A percentile compares a stretch with the other conserved stretches of the same genome.
phyloP scores from a whole-genome alignment of 805 yeast species.

The Candida arabinofermentans region DNA sequence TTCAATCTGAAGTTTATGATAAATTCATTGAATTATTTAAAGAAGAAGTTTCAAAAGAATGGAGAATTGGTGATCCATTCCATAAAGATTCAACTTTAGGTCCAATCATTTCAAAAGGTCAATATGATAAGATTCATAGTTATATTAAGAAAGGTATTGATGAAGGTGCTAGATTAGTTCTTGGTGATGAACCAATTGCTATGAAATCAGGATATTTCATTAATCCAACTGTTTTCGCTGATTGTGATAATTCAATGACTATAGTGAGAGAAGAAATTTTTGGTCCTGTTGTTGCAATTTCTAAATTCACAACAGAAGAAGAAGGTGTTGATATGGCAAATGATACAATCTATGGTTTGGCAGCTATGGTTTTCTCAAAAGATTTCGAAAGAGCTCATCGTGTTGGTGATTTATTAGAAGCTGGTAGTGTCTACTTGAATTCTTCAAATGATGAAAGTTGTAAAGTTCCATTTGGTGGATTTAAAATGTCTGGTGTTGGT shows the following conservation, averaged over 20 bases:
- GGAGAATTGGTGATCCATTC: constrained; percentile 56
- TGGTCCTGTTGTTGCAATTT: constrained; percentile 77
- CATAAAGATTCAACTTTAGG: constrained; percentile 47
- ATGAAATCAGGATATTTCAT: constrained; percentile 58
- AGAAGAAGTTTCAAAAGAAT: constrained; percentile 41
- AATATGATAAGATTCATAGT: constrained; percentile 46
- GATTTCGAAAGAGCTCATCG: constrained; percentile 62
- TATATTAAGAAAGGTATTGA: constrained; percentile 43
- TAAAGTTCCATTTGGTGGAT: constrained; percentile 78
- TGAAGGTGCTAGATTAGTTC: constrained; percentile 45
- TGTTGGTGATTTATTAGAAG: constrained; percentile 43
- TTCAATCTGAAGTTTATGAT: constrained; percentile 54
- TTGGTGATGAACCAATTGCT: constrained; percentile 40
- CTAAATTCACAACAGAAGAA: constrained; percentile 60
- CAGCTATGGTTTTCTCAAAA: constrained; percentile 73
- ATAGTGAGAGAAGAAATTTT: constrained; percentile 80
- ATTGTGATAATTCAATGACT: constrained; percentile 59
- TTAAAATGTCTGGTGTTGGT: constrained; percentile 74
- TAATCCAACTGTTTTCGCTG: constrained; percentile 73
- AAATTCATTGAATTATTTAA: constrained; percentile 43
- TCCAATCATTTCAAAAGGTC: constrained; percentile 56
- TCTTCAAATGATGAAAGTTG: constrained; percentile 62
- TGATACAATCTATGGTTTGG: constrained; percentile 72
- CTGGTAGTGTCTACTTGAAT: constrained; percentile 71
- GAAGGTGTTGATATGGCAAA: constrained; percentile 71